Percentiles rank a stretch among this genome's conserved stretches.
phyloP scores from a whole-genome alignment of 768 basidiomycete genomes.

The Boletus fagicola region DNA sequence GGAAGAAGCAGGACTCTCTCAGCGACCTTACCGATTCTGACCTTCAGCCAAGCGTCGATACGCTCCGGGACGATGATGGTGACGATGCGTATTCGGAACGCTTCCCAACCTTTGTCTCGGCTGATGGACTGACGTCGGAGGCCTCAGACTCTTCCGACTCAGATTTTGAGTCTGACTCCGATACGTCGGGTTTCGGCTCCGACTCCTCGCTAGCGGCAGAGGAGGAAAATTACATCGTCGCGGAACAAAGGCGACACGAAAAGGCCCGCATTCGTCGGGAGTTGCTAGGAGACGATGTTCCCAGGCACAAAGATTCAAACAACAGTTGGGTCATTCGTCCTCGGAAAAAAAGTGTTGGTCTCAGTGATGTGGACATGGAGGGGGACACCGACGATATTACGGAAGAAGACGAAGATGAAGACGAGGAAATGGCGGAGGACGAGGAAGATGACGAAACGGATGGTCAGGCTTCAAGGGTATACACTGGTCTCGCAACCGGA shows the following conservation, averaged over 20 bases:
- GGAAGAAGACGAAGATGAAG: slow-evolving; percentile 59
- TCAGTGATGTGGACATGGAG: slow-evolving; percentile 63
- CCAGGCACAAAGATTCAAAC: slow-evolving; percentile 40
- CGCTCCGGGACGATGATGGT: slow-evolving; percentile 29
- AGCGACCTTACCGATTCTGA: slow-evolving; percentile 25
- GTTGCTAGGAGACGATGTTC: slow-evolving; percentile 52
- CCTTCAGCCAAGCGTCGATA: slow-evolving; percentile 38
- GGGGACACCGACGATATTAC: slow-evolving; percentile 56
- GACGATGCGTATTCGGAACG: slow-evolving; percentile 35
- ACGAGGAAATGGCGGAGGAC: slow-evolving; percentile 36
- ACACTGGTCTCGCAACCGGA: slow-evolving; percentile 66
- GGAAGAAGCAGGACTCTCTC: slow-evolving; percentile 16
- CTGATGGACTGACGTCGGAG: slow-evolving; percentile 53
- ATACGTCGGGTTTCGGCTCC: slow-evolving; percentile 42
- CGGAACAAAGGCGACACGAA: slow-evolving; percentile 45
- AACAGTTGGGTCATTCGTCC: slow-evolving; percentile 70
- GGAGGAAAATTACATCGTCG: slow-evolving; percentile 58
- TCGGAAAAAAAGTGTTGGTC: slow-evolving; percentile 66
- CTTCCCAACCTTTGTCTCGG: slow-evolving; percentile 70
- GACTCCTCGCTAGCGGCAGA: slow-evolving; percentile 60
- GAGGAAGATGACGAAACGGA: slow-evolving; percentile 49
- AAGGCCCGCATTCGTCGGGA: slow-evolving; percentile 60
- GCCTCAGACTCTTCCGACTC: slow-evolving; percentile 47
- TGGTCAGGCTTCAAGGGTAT: slow-evolving; percentile 41
- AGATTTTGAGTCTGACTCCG: slow-evolving; percentile 36